Percentiles rank a stretch among this genome's conserved stretches.
Evolutionary conservation across 208 protist species (phyloP).

Genomic region (Acanthamoeba royreba): DNA sequence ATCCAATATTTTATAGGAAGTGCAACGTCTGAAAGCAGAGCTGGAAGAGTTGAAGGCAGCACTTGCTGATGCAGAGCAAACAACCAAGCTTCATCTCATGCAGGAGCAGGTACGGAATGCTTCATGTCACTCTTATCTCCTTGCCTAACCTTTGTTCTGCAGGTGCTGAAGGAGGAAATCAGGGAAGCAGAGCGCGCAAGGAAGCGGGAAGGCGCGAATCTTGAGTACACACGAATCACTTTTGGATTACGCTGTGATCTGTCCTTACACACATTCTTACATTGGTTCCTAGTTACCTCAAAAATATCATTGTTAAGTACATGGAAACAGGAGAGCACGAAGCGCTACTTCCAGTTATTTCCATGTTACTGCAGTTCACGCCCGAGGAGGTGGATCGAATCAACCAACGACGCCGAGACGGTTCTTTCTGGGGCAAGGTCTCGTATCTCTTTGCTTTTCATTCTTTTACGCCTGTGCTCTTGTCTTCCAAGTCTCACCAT

Average conservation of each 20-base stretch:
- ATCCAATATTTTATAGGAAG: neutral
- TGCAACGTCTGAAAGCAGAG: neutral
- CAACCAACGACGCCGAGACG: neutral
- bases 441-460: no score
- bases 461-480: no score
- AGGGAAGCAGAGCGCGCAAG: neutral
- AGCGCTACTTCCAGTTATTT: constrained; percentile 21
- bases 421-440: no score
- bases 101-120: no score
- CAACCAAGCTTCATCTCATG: neutral
- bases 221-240: no score
- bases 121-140: no score
- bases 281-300: constrained; percentile 40
- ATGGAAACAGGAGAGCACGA: constrained; percentile 42
- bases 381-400: constrained; percentile 34
- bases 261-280: no score
- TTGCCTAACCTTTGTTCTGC: no score
- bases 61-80: neutral
- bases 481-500: neutral
- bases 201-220: neutral
- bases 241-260: no score
- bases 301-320: constrained; percentile 50
- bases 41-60: neutral
- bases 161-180: constrained; percentile 25
- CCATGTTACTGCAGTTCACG: constrained; percentile 33